Percentiles rank a stretch among this genome's conserved stretches.
Evolutionary conservation across 345 rosid genomes (phyloP).

Genomic region (Nephelium lappaceum): DNA sequence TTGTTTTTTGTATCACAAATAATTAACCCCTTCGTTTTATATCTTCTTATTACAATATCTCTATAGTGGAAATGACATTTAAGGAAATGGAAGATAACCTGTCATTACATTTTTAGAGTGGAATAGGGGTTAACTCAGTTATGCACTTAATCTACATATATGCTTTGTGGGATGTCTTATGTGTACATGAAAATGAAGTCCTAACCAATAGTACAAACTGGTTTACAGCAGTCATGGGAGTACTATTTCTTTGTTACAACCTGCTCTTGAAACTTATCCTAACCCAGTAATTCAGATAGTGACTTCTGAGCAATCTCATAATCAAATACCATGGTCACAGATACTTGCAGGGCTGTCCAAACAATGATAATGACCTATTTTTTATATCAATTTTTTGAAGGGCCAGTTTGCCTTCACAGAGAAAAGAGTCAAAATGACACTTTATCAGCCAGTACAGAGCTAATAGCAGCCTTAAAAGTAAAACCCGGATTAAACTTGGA

Average conservation of each 20-base stretch:
- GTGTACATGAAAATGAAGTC: slow-evolving; percentile 5
- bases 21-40: neutral
- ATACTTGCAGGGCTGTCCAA: neutral
- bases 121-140: neutral
- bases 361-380: neutral
- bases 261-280: slow-evolving; percentile 10
- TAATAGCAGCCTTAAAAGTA: neutral
- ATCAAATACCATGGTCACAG: neutral
- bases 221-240: neutral
- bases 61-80: neutral
- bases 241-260: neutral
- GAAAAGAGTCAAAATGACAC: no score
- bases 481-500: neutral
- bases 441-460: no score
- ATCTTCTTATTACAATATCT: neutral
- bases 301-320: slow-evolving; percentile 11
- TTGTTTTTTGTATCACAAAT: no score
- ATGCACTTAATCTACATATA: neutral
- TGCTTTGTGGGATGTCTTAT: neutral
- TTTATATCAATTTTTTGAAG: no score
- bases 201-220: slow-evolving; percentile 15
- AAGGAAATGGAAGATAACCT: neutral
- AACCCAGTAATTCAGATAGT: slow-evolving; percentile 7
- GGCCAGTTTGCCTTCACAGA: neutral
- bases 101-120: neutral